Evolutionary conservation across 2,329 filamentous ascomycete genomes (phyloP).

Genomic region (Hypoxylon sp.): DNA sequence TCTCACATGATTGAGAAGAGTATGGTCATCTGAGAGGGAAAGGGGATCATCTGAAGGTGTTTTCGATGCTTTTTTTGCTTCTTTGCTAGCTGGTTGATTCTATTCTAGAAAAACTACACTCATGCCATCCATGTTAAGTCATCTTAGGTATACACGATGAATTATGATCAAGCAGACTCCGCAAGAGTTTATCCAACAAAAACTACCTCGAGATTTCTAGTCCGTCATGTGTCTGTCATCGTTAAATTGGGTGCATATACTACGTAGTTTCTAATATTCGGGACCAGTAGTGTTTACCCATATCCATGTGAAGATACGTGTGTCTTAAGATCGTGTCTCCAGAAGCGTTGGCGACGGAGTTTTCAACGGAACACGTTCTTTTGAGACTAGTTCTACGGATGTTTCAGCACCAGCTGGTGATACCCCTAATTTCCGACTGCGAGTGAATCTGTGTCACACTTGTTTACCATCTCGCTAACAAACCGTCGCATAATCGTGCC

Average conservation of each 20-base stretch:
- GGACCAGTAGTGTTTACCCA: too few species aligned
- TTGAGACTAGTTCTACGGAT: constrained; percentile 13
- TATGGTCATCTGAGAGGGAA: too few species aligned
- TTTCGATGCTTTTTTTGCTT: constrained; percentile 4
- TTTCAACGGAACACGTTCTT: neutral
- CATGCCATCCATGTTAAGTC: neutral
- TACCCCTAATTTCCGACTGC: constrained; percentile 28
- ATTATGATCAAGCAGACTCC: constrained; percentile 1
- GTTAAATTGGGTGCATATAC: too few species aligned
- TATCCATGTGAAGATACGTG: neutral
- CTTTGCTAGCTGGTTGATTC: neutral
- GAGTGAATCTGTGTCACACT: constrained; percentile 7
- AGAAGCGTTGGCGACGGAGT: neutral
- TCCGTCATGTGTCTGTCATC: too few species aligned
- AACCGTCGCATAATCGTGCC: constrained; percentile 2
- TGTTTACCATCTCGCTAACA: constrained; percentile 17
- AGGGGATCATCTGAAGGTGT: too few species aligned
- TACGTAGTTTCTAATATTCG: too few species aligned
- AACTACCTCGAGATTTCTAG: too few species aligned
- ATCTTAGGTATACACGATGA: constrained; percentile 9
- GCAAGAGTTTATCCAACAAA: too few species aligned
- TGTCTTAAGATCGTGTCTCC: constrained; percentile 1
- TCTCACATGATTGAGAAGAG: constrained; percentile 40
- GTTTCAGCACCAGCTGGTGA: constrained; percentile 3
- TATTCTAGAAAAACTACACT: constrained; percentile 7